Evolutionary conservation across 2,329 filamentous ascomycete genomes (phyloP).

Genomic region (Pseudonectria foliicola): DNA sequence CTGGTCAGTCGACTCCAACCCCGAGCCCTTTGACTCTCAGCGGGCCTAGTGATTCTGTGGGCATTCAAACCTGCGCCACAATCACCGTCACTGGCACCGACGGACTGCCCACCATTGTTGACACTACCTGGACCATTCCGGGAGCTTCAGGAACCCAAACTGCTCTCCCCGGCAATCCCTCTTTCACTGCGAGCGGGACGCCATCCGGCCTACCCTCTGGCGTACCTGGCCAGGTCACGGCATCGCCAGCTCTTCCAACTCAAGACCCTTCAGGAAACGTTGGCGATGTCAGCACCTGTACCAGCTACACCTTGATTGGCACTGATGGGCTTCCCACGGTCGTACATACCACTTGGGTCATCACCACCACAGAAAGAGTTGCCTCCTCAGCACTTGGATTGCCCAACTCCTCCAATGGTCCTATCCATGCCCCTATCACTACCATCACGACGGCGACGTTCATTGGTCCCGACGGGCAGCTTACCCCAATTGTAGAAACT

Average conservation of each 20-base stretch:
- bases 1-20: constrained; percentile 13
- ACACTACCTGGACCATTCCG: constrained; percentile 24
- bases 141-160: constrained; percentile 14
- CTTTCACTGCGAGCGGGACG: neutral
- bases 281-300: neutral
- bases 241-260: neutral
- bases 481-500: constrained; percentile 26
- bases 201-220: constrained; percentile 10
- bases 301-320: neutral
- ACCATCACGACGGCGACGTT: constrained; percentile 25
- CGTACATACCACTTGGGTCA: neutral
- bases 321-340: no score
- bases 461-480: constrained; percentile 25
- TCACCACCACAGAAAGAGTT: constrained; percentile 1
- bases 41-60: constrained; percentile 1
- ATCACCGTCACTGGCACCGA: constrained; percentile 23
- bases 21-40: constrained; percentile 5
- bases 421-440: constrained; percentile 14
- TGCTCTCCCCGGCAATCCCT: neutral
- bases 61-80: constrained; percentile 24
- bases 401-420: constrained; percentile 8
- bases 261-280: no score
- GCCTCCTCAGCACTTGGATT: constrained; percentile 5
- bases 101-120: constrained; percentile 22
- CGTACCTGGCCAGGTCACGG: constrained; percentile 5